Conservation (phyloP, 2,329 filamentous ascomycete genomes). For the Graphiopsis chlorocephala region DNA sequence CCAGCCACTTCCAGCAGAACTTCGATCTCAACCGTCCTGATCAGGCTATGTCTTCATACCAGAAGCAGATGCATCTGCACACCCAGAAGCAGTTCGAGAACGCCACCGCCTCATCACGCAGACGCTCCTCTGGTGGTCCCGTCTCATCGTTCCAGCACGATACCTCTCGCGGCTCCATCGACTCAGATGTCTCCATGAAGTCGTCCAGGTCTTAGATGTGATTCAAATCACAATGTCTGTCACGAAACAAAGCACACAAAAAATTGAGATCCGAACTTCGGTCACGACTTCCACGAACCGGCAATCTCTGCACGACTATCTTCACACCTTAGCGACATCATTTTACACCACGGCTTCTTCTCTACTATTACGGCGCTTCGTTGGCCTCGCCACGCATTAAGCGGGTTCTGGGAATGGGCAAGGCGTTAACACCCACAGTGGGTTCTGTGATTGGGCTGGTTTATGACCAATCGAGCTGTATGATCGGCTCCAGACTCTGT, state of each 20-base stretch:
- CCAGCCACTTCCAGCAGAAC: slow-evolving; percentile 45
- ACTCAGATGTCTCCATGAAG: slow-evolving; percentile 26
- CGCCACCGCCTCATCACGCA: slow-evolving; percentile 45
- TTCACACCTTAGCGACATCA: background rate
- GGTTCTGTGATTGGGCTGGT: background rate
- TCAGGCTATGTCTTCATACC: slow-evolving; percentile 43
- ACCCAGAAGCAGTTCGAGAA: slow-evolving; percentile 49
- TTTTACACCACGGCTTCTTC: background rate
- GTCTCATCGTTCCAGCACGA: slow-evolving; percentile 25
- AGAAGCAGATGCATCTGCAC: slow-evolving; percentile 52
- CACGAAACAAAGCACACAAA: background rate
- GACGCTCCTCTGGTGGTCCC: slow-evolving; percentile 33
- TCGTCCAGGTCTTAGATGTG: background rate
- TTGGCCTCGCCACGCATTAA: background rate
- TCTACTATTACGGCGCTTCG: background rate
- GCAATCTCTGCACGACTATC: slow-evolving; percentile 1
- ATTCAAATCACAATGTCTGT: background rate
- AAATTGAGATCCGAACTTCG: background rate
- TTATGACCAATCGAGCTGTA: background rate
- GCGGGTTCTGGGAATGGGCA: background rate
- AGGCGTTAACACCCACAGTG: background rate
- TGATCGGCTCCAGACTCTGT: background rate
- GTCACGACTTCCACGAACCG: background rate
- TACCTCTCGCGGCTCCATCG: slow-evolving; percentile 28
- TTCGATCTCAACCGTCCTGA: slow-evolving; percentile 43